Evolutionary conservation across 2,329 filamentous ascomycete species (phyloP).

Genomic region (Fusarium verticillioides): DNA sequence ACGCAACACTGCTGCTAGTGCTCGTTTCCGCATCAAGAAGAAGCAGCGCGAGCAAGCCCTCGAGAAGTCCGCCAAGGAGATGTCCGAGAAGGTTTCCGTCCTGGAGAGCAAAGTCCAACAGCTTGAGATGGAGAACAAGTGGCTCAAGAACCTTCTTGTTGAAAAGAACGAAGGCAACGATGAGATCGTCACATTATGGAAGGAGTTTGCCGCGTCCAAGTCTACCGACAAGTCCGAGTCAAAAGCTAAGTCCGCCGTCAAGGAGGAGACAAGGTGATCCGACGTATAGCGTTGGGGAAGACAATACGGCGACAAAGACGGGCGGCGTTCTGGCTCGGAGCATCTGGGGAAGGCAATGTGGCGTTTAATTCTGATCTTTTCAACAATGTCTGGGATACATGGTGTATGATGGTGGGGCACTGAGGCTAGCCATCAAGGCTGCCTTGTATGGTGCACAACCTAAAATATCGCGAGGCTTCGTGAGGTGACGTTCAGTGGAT

Average conservation of each 20-base stretch:
- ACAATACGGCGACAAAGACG: slow-evolving; percentile 24
- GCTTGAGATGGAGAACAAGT: slow-evolving; percentile 85
- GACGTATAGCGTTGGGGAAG: slow-evolving; percentile 18
- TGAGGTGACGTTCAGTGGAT: slow-evolving; percentile 19
- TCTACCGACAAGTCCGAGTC: slow-evolving; percentile 47
- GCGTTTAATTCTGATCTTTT: slow-evolving; percentile 42
- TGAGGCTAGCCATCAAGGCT: slow-evolving; percentile 35
- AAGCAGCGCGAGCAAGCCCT: slow-evolving; percentile 92
- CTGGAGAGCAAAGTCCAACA: slow-evolving; percentile 80
- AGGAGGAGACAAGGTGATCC: slow-evolving; percentile 41
- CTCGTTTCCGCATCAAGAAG: slow-evolving; percentile 94
- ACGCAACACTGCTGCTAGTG: slow-evolving; percentile 88
- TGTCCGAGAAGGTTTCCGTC: slow-evolving; percentile 79
- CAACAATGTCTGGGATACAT: slow-evolving; percentile 31
- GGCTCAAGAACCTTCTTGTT: slow-evolving; percentile 82
- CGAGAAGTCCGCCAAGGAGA: slow-evolving; percentile 83
- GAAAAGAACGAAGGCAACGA: slow-evolving; percentile 79
- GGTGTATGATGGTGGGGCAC: slow-evolving; percentile 29
- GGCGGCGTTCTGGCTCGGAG: slow-evolving; percentile 43
- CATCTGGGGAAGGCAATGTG: slow-evolving; percentile 26
- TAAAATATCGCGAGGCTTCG: slow-evolving; percentile 25
- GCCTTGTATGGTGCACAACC: slow-evolving; percentile 25
- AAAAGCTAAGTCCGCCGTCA: slow-evolving; percentile 42
- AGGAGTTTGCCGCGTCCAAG: slow-evolving; percentile 58
- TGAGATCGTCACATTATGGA: slow-evolving; percentile 61